phyloP scores from a whole-genome alignment of 1,139 yeast species.

The Blastobotrys buckinghamii region DNA sequence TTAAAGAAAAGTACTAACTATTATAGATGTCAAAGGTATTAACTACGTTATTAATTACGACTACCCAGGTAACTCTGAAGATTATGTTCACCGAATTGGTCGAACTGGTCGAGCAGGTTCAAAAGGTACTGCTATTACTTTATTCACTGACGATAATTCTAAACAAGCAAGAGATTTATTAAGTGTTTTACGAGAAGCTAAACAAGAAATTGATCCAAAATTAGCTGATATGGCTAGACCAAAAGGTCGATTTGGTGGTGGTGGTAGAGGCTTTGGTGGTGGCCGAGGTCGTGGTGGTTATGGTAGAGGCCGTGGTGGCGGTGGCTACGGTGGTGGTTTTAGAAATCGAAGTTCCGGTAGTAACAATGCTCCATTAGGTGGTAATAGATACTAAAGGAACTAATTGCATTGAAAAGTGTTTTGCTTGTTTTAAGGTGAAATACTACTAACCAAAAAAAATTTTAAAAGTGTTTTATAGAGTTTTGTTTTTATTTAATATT shows the following conservation, averaged over 20 bases:
- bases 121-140: slow-evolving; percentile 75
- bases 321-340: slow-evolving; percentile 31
- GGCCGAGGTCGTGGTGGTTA: slow-evolving; percentile 39
- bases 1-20: not conserved
- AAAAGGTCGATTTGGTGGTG: slow-evolving; percentile 41
- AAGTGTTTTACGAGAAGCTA: slow-evolving; percentile 91
- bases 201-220: slow-evolving; percentile 67
- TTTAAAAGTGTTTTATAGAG: no score
- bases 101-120: slow-evolving; percentile 93
- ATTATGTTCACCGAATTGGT: slow-evolving; percentile 93
- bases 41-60: slow-evolving; percentile 84
- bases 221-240: slow-evolving; percentile 46
- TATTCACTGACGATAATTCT: slow-evolving; percentile 84
- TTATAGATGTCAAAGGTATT: slow-evolving; percentile 85
- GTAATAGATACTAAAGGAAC: slow-evolving; percentile 15
- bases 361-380: slow-evolving; percentile 28
- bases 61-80: slow-evolving; percentile 80
- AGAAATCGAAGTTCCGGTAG: slow-evolving; percentile 22
- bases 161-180: slow-evolving; percentile 88
- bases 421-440: no score
- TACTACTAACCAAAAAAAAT: no score
- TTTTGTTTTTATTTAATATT: no score
- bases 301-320: slow-evolving; percentile 34
- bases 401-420: no score
- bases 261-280: slow-evolving; percentile 58